Percentiles rank a stretch among this genome's conserved stretches.
These are phyloP conservation scores for Acidiella bohemica DNA, from an alignment of 495 filamentous ascomycete species.

Conservation along the genomic window DNA sequence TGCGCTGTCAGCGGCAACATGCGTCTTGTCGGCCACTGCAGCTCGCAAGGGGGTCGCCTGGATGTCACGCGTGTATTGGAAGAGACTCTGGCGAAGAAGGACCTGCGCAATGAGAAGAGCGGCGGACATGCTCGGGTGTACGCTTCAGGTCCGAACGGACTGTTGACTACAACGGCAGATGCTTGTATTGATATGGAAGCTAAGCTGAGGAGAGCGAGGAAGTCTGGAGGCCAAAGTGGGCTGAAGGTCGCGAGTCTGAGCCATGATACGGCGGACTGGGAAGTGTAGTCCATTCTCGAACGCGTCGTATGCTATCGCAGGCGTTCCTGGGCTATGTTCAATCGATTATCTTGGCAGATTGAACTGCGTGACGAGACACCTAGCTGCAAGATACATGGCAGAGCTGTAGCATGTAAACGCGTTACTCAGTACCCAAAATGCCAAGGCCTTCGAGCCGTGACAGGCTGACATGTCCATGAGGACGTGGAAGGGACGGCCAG, in stretches of 20 bases:
- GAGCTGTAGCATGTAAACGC: too few species aligned
- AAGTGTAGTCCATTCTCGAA: too few species aligned
- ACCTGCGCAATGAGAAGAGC: not conserved
- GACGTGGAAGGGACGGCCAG: too few species aligned
- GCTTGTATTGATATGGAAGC: slow-evolving; percentile 2
- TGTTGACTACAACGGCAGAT: not conserved
- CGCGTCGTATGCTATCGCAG: too few species aligned
- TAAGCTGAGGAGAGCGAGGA: not conserved
- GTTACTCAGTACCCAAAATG: too few species aligned
- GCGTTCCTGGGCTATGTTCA: too few species aligned
- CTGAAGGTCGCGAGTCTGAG: not conserved
- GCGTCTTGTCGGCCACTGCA: not conserved
- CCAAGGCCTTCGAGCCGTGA: too few species aligned
- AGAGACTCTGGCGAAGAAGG: not conserved
- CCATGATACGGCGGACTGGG: not conserved
- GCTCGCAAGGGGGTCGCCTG: not conserved
- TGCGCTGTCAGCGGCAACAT: not conserved
- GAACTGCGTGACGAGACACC: too few species aligned
- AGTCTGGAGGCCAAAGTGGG: not conserved
- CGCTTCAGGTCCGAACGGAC: not conserved
- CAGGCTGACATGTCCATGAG: too few species aligned
- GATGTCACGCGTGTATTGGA: not conserved
- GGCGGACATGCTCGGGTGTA: slow-evolving; percentile 4
- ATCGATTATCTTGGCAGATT: too few species aligned
- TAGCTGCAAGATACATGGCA: too few species aligned